A percentile compares a stretch with the other conserved stretches of the same genome.
phyloP scores from a whole-genome alignment of 2,329 filamentous ascomycete species.

The Lachnellula subtilissima region DNA sequence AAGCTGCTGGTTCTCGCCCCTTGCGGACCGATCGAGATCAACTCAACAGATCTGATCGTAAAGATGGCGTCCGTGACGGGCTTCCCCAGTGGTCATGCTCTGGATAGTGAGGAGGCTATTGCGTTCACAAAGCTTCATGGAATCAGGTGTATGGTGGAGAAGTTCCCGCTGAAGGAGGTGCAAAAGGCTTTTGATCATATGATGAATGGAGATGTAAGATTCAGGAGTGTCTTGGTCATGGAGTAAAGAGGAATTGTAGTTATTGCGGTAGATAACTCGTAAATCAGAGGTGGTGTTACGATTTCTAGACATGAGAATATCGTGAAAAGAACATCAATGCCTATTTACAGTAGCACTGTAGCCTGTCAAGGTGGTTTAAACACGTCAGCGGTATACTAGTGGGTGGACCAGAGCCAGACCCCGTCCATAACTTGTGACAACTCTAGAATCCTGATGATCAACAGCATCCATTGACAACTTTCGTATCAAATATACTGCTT shows the following conservation, averaged over 20 bases:
- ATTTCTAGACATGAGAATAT: no score
- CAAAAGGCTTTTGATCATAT: conserved; percentile 30
- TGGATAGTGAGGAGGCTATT: conserved; percentile 62
- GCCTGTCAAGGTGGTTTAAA: no score
- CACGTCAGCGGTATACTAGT: no score
- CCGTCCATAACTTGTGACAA: no score
- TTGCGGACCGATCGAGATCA: conserved; percentile 41
- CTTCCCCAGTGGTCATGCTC: conserved; percentile 57
- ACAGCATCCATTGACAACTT: no score
- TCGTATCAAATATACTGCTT: no score
- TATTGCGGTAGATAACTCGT: no score
- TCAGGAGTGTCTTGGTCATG: conserved; percentile 27
- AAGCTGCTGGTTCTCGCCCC: conserved; percentile 57
- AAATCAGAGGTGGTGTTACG: no score
- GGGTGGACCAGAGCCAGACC: no score
- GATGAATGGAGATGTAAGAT: conserved; percentile 25
- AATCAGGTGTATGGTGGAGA: conserved; percentile 62
- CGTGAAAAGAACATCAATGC: no score
- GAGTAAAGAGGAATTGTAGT: conserved; percentile 5
- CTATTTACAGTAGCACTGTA: no score
- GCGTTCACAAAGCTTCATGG: conserved; percentile 57
- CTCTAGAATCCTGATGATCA: no score
- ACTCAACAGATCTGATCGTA: conserved; percentile 38
- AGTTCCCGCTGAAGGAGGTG: conserved; percentile 51
- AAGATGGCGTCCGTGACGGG: conserved; percentile 59